Conservation (phyloP, 495 filamentous ascomycete species). For the Trypethelium eluteriae region DNA sequence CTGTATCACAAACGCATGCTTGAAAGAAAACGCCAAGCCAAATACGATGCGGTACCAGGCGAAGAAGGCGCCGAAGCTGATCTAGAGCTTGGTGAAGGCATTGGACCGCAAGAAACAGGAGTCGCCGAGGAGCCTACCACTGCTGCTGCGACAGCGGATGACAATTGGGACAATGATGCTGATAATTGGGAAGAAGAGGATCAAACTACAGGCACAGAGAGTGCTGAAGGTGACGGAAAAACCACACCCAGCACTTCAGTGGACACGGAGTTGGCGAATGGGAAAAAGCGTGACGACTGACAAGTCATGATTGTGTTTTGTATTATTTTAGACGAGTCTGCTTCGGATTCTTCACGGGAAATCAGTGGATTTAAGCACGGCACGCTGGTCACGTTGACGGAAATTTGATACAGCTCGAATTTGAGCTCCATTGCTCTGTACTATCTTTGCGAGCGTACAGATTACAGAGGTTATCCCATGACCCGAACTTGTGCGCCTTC, state of each 20-base stretch:
- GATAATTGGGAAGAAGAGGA: conserved; percentile 28
- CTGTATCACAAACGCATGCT: conserved; percentile 97
- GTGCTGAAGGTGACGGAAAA: conserved; percentile 11
- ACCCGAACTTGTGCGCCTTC: not conserved
- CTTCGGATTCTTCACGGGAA: not conserved
- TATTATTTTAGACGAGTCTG: conserved; percentile 3
- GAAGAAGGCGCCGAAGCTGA: conserved; percentile 41
- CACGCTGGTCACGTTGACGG: not conserved
- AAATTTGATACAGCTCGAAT: not conserved
- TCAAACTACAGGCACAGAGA: conserved; percentile 11
- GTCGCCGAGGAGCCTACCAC: conserved; percentile 25
- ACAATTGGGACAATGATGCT: conserved; percentile 32
- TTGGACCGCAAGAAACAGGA: conserved; percentile 28
- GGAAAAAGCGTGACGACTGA: conserved; percentile 17
- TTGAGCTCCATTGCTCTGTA: not conserved
- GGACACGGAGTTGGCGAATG: conserved; percentile 8
- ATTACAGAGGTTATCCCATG: not conserved
- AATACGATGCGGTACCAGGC: conserved; percentile 58
- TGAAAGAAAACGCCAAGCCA: conserved; percentile 70
- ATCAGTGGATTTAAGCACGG: not conserved
- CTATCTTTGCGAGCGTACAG: not conserved
- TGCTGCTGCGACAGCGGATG: conserved; percentile 35
- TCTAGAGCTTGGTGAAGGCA: conserved; percentile 34
- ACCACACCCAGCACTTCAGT: conserved; percentile 14
- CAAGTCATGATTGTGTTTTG: not conserved